Base-by-base conservation (phyloP, 2,329 filamentous ascomycete genomes). In the Arthrobotrys entomopaga region DNA sequence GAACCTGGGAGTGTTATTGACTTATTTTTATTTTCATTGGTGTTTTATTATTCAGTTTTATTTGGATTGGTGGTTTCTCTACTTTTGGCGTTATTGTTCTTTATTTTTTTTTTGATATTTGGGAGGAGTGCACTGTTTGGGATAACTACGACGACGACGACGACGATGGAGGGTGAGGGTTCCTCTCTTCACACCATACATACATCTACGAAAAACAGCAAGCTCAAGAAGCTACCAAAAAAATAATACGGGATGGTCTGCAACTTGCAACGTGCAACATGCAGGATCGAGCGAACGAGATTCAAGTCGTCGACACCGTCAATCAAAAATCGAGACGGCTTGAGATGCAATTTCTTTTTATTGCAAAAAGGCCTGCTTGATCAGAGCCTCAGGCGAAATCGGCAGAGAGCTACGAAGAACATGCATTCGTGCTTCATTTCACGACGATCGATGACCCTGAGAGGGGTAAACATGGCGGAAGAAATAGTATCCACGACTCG, bases 81-180 rank as follows among this genome's bases (percentile, higher is more conserved):
- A 53, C 65, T 57, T n/a, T 76, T 34, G 40, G 60, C 26, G 42
- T 63, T 52, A 61, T 53, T 5, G 42, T 46, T 50, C 54, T 60
- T 49, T 56, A 19, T 49, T 71, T 65, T 57, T 52, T 58, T 48
- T 67, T 70, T 60, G 49, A 26, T 54, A 53, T 50, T 58, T 29
- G 49, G 53, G 61, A 46, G 65, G 75, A 58, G 50, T 50, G 50
- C 65, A 24, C 20, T 57, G 63, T 64, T 58, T 34, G 67, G 71
- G 74, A 74, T 76, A 64, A 70, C n/a, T 77, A 76, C 71, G 43
- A 48, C 38, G 22, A 57, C 50, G 26, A 24, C n/a, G 46, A 34
- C 26, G 13, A 19, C 11, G 26, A 22, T 16, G 16, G 26, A 46
- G 13, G 42, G 16, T 46, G 42, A 46, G 42, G 42, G 13, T 46